Evolutionary conservation across 177 flowering plant species (phyloP).

Genomic region (Telopea speciosissima): DNA sequence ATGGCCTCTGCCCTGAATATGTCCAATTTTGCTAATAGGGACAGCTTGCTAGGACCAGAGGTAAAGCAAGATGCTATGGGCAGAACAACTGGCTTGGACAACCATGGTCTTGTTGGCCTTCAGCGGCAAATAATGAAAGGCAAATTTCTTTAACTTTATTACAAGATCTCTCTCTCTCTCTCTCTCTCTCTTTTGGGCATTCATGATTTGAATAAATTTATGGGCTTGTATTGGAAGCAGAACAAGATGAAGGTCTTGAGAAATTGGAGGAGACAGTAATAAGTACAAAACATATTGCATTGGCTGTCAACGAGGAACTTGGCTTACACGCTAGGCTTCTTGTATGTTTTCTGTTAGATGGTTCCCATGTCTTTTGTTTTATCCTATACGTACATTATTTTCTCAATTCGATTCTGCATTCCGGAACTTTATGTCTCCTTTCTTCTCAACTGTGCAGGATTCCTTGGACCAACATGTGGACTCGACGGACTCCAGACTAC

Average conservation of each 20-base stretch:
- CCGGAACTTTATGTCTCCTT: background rate
- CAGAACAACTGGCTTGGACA: constrained; percentile 71
- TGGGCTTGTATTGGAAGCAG: constrained; percentile 30
- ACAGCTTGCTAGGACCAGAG: constrained; percentile 76
- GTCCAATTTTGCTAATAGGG: constrained; percentile 58
- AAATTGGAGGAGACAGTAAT: constrained; percentile 70
- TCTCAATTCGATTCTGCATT: background rate
- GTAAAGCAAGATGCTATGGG: constrained; percentile 51
- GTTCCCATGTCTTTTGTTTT: background rate
- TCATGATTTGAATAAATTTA: background rate
- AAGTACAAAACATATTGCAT: constrained; percentile 87
- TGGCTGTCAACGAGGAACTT: constrained; percentile 88
- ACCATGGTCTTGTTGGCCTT: constrained; percentile 68
- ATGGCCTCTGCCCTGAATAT: constrained; percentile 57
- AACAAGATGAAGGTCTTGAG: constrained; percentile 92
- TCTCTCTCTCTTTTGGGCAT: background rate
- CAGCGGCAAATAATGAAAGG: constrained; percentile 91
- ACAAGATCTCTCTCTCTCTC: background rate
- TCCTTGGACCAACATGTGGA: constrained; percentile 81
- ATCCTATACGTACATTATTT: background rate
- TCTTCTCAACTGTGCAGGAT: constrained; percentile 42
- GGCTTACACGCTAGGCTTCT: constrained; percentile 69
- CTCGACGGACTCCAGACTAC: constrained; percentile 58
- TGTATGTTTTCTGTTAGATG: constrained; percentile 31
- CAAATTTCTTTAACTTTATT: constrained; percentile 18